A percentile compares a stretch with the other conserved stretches of the same genome.
Conservation (phyloP, 495 filamentous ascomycete genomes). For the Penicillium diatomitis region DNA sequence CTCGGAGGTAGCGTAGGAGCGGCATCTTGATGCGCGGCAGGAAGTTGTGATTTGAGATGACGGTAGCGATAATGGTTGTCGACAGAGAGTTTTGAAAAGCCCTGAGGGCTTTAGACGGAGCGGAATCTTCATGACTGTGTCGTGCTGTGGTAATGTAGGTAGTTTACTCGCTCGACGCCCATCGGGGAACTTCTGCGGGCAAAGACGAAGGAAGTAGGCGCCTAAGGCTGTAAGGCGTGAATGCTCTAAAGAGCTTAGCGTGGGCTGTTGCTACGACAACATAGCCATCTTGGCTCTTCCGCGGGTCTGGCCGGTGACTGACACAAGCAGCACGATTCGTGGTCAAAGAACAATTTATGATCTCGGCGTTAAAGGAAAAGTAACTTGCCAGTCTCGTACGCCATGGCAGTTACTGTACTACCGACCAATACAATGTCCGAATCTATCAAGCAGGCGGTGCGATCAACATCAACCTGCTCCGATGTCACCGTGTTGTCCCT, state of each 20-base stretch:
- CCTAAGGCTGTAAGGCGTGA: conserved; percentile 15
- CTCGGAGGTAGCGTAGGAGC: conserved; percentile 25
- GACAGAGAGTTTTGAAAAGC: background rate
- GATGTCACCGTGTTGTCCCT: conserved; percentile 37
- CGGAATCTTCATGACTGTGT: conserved; percentile 8
- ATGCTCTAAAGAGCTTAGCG: conserved; percentile 13
- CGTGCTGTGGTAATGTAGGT: background rate
- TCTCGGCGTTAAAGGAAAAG: background rate
- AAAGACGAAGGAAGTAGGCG: conserved; percentile 4
- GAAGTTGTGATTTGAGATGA: background rate
- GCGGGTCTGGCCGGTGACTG: conserved; percentile 14
- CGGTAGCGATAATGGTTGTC: background rate
- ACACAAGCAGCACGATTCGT: conserved; percentile 11
- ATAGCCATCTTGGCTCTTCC: conserved; percentile 7
- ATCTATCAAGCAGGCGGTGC: conserved; percentile 40
- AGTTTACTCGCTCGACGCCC: background rate
- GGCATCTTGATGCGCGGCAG: conserved; percentile 5
- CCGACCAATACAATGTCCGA: conserved; percentile 28
- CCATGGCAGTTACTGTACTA: conserved; percentile 34
- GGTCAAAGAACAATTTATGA: conserved; percentile 9
- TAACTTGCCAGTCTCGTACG: background rate
- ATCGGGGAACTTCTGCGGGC: background rate
- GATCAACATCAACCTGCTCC: conserved; percentile 40
- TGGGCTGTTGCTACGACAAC: conserved; percentile 36
- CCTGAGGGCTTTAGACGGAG: conserved; percentile 8